Evolutionary conservation across 345 rosid genomes (phyloP).

Genomic region (Zanthoxylum bungeanum): DNA sequence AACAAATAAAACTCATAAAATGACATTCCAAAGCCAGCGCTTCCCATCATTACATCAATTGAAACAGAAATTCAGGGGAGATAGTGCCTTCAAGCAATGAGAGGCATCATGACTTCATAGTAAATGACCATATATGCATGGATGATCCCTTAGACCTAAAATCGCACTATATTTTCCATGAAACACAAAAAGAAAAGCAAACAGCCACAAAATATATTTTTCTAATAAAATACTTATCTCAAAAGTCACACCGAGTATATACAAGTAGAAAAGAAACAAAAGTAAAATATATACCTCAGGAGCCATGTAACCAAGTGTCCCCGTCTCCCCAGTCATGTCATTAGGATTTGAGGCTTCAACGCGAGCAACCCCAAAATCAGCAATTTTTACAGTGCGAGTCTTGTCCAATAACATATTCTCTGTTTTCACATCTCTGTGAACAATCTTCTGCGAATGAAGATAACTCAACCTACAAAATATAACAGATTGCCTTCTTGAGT

Average conservation of each 20-base stretch:
- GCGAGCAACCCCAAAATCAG: conserved; percentile 98
- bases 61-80: background rate
- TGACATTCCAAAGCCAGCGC: background rate
- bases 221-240: background rate
- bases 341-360: conserved; percentile 98
- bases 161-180: background rate
- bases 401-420: conserved; percentile 98
- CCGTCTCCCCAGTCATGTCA: conserved; percentile 99
- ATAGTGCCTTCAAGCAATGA: background rate
- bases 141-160: background rate
- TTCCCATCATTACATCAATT: background rate
- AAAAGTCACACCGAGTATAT: background rate
- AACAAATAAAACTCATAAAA: background rate
- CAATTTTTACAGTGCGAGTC: conserved; percentile 77
- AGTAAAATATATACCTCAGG: conserved; percentile 70
- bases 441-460: conserved; percentile 93
- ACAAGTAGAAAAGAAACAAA: background rate
- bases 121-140: background rate
- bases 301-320: conserved; percentile 99
- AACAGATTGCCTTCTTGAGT: background rate
- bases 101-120: background rate
- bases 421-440: conserved; percentile 98
- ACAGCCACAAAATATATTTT: background rate
- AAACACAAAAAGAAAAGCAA: background rate
- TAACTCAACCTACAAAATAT: conserved; percentile 73